Evolutionary conservation across 2,329 filamentous ascomycete species (phyloP), one percentile per base, ranked within the genome.

Genomic region (Lomentospora prolificans): DNA sequence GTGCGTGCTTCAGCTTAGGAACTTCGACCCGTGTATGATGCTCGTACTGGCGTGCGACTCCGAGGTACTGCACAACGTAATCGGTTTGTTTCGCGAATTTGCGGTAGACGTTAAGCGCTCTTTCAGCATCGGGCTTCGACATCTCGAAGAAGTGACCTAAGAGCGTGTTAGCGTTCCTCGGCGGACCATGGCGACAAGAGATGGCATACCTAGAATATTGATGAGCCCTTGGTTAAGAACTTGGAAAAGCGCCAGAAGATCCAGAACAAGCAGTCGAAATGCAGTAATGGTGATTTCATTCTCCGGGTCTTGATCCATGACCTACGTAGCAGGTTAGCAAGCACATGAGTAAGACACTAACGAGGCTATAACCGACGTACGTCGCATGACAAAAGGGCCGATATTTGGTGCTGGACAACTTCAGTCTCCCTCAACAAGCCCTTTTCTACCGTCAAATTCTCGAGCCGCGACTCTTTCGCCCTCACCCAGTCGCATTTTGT

Each of bases 151-250:
- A 99, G 70, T 95, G 89, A 63, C 94, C 90, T 95, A 60, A 30
- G 24, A 46, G 60, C 59, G 58, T 58, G 59, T 57, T 3, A 44
- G 10, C 30, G 30, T 33, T 44, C 7, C 44, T 52, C 55, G 48
- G 19, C 17, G 46, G 25, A 12, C 10, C 5, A 2, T 3, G 14
- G 17, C 25, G 48, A 10, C 19, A 24, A 3, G 31, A 25, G 14
- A 25, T 27, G 54, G 66, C 82, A 61, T 75, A 95, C 92, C 90
- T 57, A 99, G 75, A 58, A 99, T 90, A 70, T 95, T 96, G 72
- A 99, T 99, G 66, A 96, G 89, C 51, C 89, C 94, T 71, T 96
- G 90, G 66, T 99, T 99, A 72, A 96, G 86, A 50, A 94, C 89
- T 65, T 95, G 90, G 73, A 96, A 99, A 55, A 99, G 76, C 12